Base-by-base conservation (phyloP, 805 yeast species). In the Candida awuae region DNA sequence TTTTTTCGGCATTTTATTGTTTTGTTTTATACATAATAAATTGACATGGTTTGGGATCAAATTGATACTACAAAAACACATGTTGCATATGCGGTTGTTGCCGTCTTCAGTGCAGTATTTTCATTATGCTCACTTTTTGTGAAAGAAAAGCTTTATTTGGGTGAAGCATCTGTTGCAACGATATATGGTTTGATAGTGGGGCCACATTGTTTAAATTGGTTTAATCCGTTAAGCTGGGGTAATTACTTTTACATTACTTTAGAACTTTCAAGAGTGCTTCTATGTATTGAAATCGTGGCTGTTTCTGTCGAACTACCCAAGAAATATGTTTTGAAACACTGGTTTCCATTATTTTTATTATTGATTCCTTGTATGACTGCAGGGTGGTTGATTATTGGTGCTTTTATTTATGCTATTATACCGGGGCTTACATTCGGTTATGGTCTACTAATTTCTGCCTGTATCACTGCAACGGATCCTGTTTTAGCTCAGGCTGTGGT, bases 391-490 rank as follows among this genome's bases (percentile, higher is more conserved):
- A 61, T 75, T 6, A 75, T 77, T 19, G 83, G 83, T 0, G 56
- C 76, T 5, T 76, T 80, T 46, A 67, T 78, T 23, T 80, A 80
- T 76, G 59, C 65, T 7, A 62, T 79, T 34, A 70, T 80, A 23
- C 84, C 84, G 0, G 70, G 70, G 21, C 61, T 79, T 41, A 58
- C 62, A 25, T 78, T 73, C 53, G 57, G 73, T 16, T 73, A 77
- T 35, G 73, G 76, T 6, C 67, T 80, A 23, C 62, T 80, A 37
- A 75, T 80, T 1, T 69, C 77, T 9, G 84, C 84, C 2, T 80
- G 87, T 55, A 73, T 80, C 37, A 80, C 88, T 0, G 86, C 87
- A 7, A 80, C 88, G 0, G 88, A 80, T 56, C 88, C 87, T 3
- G 82, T 80, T 32, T 65, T 80, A 52, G 78, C 83, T 4, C 81